Evolutionary conservation across 2,329 filamentous ascomycete species (phyloP).

Genomic region (Ophiostoma quercus): DNA sequence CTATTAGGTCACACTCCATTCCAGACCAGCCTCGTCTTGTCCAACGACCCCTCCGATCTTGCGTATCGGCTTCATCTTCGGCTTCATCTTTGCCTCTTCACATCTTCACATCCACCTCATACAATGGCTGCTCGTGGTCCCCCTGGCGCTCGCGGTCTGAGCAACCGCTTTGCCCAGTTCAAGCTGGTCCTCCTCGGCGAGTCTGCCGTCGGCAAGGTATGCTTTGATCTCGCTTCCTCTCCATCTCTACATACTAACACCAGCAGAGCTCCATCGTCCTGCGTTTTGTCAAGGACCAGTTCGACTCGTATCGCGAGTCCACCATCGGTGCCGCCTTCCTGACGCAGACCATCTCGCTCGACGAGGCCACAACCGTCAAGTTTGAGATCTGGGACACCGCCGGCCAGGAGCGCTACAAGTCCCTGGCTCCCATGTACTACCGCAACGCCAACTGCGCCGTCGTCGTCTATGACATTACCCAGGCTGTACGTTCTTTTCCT

Average conservation of each 20-base stretch:
- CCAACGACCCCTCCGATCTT: background rate
- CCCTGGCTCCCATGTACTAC: conserved; percentile 98
- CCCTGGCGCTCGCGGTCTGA: conserved; percentile 56
- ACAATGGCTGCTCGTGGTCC: conserved; percentile 77
- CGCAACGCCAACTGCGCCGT: conserved; percentile 98
- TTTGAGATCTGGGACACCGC: conserved; percentile 99
- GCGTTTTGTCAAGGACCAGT: conserved; percentile 99
- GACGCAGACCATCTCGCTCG: conserved; percentile 96
- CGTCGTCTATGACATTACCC: conserved; percentile 98
- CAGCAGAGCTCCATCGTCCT: conserved; percentile 89
- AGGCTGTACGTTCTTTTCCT: conserved; percentile 65
- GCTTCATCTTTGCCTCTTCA: background rate
- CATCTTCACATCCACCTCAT: background rate
- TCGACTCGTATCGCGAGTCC: conserved; percentile 93
- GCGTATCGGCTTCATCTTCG: background rate
- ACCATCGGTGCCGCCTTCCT: conserved; percentile 98
- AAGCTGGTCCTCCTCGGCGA: conserved; percentile 96
- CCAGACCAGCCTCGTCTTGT: conserved; percentile 8
- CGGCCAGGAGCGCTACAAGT: conserved; percentile 98
- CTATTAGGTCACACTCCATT: background rate
- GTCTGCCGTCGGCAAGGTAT: conserved; percentile 96
- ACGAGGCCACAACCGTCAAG: conserved; percentile 97
- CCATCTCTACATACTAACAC: conserved; percentile 14
- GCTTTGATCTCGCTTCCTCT: conserved; percentile 18
- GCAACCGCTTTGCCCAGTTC: conserved; percentile 95